Evolutionary conservation across 148 eudicot species (phyloP).

Genomic region (Beta vulgaris): DNA sequence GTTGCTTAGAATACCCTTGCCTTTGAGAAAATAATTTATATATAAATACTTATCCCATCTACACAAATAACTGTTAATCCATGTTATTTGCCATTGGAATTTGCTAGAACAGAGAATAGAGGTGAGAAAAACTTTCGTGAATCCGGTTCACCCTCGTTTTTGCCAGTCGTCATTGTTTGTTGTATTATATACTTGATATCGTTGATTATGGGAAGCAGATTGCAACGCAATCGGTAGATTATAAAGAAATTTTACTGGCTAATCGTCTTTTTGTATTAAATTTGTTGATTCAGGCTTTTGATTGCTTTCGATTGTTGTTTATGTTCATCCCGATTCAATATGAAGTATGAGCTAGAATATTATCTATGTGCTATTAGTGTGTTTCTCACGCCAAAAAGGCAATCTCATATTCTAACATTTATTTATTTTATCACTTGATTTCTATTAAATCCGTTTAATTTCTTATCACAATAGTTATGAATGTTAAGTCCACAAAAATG

Average conservation of each 20-base stretch:
- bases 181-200: not conserved
- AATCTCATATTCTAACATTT: too few species aligned
- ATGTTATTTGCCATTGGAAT: slow-evolving; percentile 11
- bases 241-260: not conserved
- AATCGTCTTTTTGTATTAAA: not conserved
- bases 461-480: too few species aligned
- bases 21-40: not conserved
- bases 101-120: slow-evolving; percentile 6
- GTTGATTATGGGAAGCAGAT: not conserved
- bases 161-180: not conserved
- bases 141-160: not conserved
- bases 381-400: too few species aligned
- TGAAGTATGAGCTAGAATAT: too few species aligned
- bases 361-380: too few species aligned
- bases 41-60: slow-evolving; percentile 13
- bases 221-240: not conserved
- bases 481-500: too few species aligned
- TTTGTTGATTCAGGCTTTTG: not conserved
- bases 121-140: not conserved
- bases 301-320: too few species aligned
- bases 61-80: slow-evolving; percentile 12
- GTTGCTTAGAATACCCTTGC: slow-evolving; percentile 15
- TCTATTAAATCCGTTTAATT: too few species aligned
- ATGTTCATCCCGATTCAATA: too few species aligned
- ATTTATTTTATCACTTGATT: too few species aligned